Base-by-base conservation (phyloP, 2,329 filamentous ascomycete genomes). In the Akanthomyces uredinophilus region DNA sequence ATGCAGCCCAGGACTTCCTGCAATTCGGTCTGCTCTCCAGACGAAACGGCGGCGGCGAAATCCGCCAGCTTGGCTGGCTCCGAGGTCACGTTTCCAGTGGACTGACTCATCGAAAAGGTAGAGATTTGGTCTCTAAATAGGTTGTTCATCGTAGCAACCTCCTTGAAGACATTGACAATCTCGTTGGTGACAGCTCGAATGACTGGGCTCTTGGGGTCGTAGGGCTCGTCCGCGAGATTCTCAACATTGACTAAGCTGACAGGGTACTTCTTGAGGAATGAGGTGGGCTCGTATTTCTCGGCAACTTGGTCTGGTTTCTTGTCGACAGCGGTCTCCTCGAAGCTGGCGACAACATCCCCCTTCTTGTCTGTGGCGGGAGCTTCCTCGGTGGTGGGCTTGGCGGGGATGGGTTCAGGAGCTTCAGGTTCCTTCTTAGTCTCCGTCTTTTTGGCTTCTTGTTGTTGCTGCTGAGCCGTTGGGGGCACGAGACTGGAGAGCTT, bases 131-230 rank as follows among this genome's bases (percentile, higher is more conserved):
- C 95, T 63, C 94, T 87, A 82, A 99, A 99, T 22, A 99, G 82
- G 64, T 90, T 92, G 78, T 98, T 99, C 76, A 97, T 86, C 50
- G 87, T 89, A 11, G 94, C 94, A 60, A 99, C 92, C 73, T 98
- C 93, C 78, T 97, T 98, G 81, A 97, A 98, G 0, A 96, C 95
- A 73, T 97, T 98, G 72, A 99, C 92, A 65, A 99, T 98, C 78
- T 99, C 96, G 70, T 94, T 96, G 55, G 94, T 95, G 51, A 99
- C 87, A 14, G 95, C 95, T 61, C 92, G 88, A 64, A 98, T 92
- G 39, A 95, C 87, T 20, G 89, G 88, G 70, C 90, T 95, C 76
- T 94, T 96, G 71, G 92, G 89, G 73, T 98, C 95, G 72, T 91
- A 91, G 0, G 92, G 88, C 70, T 96, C 90, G 70, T 99, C 95